phyloP scores from a whole-genome alignment of 1,139 yeast species.

The Candida sp. region DNA sequence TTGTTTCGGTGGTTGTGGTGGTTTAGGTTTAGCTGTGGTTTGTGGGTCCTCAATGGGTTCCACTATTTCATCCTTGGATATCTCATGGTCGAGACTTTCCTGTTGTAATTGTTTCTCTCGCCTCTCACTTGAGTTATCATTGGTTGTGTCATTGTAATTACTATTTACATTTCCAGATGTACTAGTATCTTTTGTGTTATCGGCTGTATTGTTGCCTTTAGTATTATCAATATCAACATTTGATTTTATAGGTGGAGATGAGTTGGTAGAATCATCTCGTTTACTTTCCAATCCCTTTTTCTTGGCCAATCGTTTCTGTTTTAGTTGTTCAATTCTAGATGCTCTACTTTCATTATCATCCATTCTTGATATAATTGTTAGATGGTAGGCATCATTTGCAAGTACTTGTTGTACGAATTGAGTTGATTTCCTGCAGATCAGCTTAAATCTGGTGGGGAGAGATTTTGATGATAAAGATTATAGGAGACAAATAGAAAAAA shows the following conservation, averaged over 20 bases:
- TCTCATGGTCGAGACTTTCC: background rate
- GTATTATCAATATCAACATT: constrained; percentile 1
- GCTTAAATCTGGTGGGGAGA: no score
- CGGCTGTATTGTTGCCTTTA: constrained; percentile 1
- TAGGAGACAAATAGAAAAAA: no score
- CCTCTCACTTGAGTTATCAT: background rate
- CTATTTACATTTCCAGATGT: background rate
- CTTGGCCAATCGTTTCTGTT: constrained; percentile 1
- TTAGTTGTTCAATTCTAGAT: background rate
- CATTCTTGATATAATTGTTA: background rate
- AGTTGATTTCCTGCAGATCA: no score
- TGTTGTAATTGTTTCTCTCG: no score
- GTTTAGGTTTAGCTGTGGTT: background rate
- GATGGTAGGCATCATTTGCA: no score
- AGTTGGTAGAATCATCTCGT: background rate
- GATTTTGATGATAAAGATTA: no score
- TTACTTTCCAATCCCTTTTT: background rate
- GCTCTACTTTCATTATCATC: background rate
- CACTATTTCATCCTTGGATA: background rate
- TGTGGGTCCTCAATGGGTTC: background rate
- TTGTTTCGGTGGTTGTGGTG: background rate
- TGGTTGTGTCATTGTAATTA: background rate
- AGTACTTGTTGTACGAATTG: no score
- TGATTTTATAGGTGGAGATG: background rate
- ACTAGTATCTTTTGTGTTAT: background rate